A percentile compares a stretch with the other conserved stretches of the same genome.
These are phyloP conservation scores for Sporothrix luriei DNA, from an alignment of 2,329 filamentous ascomycete species.

Conservation along the genomic window DNA sequence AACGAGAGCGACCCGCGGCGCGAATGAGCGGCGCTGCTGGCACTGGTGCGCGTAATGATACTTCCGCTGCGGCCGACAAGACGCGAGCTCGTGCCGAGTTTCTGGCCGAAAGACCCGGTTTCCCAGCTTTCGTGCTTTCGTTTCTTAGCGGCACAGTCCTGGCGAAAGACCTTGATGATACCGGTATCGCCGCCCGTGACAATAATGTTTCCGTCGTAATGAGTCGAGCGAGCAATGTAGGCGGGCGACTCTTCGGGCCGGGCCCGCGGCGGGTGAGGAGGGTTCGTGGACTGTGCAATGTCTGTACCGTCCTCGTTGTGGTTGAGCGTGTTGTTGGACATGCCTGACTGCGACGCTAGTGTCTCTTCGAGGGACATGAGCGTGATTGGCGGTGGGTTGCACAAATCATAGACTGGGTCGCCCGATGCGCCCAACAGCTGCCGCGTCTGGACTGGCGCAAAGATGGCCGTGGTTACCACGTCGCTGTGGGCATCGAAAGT, in stretches of 20 bases:
- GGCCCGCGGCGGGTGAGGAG: constrained; percentile 34
- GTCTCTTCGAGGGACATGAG: constrained; percentile 72
- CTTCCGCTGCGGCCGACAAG: constrained; percentile 62
- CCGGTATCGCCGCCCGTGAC: constrained; percentile 88
- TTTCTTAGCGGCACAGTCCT: constrained; percentile 86
- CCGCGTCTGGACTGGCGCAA: constrained; percentile 78
- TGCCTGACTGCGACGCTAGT: constrained; percentile 42
- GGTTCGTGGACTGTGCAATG: constrained; percentile 25
- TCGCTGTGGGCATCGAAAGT: constrained; percentile 88
- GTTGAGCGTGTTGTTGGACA: constrained; percentile 33
- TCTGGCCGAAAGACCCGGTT: constrained; percentile 73
- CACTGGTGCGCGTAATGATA: constrained; percentile 57
- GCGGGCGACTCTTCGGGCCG: constrained; percentile 70
- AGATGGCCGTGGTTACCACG: constrained; percentile 84
- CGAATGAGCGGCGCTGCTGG: constrained; percentile 52
- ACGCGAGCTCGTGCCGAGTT: constrained; percentile 60
- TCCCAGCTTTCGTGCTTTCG: constrained; percentile 78
- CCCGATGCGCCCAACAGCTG: constrained; percentile 77
- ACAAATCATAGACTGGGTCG: constrained; percentile 93
- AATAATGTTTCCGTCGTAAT: constrained; percentile 84
- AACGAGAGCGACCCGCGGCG: constrained; percentile 57
- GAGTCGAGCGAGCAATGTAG: constrained; percentile 74
- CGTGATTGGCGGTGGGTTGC: constrained; percentile 89
- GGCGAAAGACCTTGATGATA: constrained; percentile 89
- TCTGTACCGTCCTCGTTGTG: constrained; percentile 15